A percentile compares a stretch with the other conserved stretches of the same genome.
These are phyloP conservation scores for Hypoxylon rickii DNA, from an alignment of 495 filamentous ascomycete genomes.

Conservation along the genomic window DNA sequence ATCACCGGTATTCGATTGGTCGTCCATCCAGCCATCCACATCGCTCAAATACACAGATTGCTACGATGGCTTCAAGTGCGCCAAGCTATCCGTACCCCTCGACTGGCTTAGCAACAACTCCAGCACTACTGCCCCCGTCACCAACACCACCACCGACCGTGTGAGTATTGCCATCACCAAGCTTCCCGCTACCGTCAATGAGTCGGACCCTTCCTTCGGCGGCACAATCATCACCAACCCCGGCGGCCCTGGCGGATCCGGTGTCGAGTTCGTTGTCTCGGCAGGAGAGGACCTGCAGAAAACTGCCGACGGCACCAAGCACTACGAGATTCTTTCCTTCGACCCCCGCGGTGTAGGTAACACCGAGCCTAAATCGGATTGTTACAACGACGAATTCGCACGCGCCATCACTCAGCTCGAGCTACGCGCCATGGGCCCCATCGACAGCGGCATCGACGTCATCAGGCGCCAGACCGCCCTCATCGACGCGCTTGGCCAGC, in stretches of 20 bases:
- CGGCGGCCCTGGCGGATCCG: slow-evolving; percentile 29
- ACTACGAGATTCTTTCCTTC: slow-evolving; percentile 47
- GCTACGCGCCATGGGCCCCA: slow-evolving; percentile 20
- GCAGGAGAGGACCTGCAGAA: slow-evolving; percentile 15
- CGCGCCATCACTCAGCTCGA: slow-evolving; percentile 22
- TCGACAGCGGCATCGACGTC: slow-evolving; percentile 17
- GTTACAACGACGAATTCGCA: slow-evolving; percentile 40
- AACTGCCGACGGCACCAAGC: slow-evolving; percentile 24
- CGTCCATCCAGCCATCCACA: slow-evolving; percentile 15
- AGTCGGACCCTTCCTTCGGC: slow-evolving; percentile 31
- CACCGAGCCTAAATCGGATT: slow-evolving; percentile 44
- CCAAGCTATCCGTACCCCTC: slow-evolving; percentile 29
- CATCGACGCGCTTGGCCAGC: slow-evolving; percentile 25
- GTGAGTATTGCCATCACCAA: slow-evolving; percentile 25
- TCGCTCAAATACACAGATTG: slow-evolving; percentile 28
- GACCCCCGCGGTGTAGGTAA: slow-evolving; percentile 50
- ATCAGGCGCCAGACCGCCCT: slow-evolving; percentile 36
- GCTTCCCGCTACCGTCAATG: slow-evolving; percentile 23
- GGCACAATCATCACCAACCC: slow-evolving; percentile 34
- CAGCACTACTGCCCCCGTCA: slow-evolving; percentile 6
- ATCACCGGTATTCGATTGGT: slow-evolving; percentile 24
- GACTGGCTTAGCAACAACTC: slow-evolving; percentile 22
- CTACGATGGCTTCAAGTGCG: slow-evolving; percentile 21
- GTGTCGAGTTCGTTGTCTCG: slow-evolving; percentile 37
- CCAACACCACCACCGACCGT: slow-evolving; percentile 1